phyloP scores from a whole-genome alignment of 2,329 filamentous ascomycete genomes.

The Trichoderma simmonsii region DNA sequence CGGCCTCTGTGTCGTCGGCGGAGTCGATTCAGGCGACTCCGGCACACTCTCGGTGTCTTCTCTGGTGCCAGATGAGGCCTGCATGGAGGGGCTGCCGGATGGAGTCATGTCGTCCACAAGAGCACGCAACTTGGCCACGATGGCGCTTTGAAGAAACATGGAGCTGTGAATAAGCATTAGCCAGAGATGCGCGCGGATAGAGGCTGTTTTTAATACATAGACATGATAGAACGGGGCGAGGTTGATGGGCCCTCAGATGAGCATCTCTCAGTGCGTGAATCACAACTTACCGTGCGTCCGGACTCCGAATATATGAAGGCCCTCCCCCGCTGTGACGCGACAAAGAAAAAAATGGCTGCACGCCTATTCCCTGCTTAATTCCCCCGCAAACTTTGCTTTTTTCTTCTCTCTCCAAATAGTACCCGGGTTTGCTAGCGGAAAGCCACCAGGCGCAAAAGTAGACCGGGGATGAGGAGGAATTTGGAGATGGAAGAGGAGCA shows the following conservation, averaged over 20 bases:
- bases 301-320: neutral
- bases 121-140: conserved; percentile 31
- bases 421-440: neutral
- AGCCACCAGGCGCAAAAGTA: neutral
- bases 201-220: neutral
- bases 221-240: neutral
- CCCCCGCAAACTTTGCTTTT: neutral
- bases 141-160: conserved; percentile 28
- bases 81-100: conserved; percentile 16
- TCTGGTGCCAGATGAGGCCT: neutral
- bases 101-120: conserved; percentile 26
- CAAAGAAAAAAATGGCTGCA: conserved; percentile 1
- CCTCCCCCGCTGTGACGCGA: conserved; percentile 17
- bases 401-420: conserved; percentile 2
- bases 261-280: conserved; percentile 24
- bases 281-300: neutral
- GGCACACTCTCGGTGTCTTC: neutral
- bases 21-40: conserved; percentile 23
- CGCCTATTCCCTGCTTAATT: conserved; percentile 13
- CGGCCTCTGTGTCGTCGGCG: conserved; percentile 28
- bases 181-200: neutral
- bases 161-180: conserved; percentile 5
- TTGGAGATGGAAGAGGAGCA: neutral
- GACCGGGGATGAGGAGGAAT: neutral
- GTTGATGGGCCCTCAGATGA: conserved; percentile 30